Base-by-base conservation (phyloP, 2,329 filamentous ascomycete genomes). In the Gaeumannomyces sp. region DNA sequence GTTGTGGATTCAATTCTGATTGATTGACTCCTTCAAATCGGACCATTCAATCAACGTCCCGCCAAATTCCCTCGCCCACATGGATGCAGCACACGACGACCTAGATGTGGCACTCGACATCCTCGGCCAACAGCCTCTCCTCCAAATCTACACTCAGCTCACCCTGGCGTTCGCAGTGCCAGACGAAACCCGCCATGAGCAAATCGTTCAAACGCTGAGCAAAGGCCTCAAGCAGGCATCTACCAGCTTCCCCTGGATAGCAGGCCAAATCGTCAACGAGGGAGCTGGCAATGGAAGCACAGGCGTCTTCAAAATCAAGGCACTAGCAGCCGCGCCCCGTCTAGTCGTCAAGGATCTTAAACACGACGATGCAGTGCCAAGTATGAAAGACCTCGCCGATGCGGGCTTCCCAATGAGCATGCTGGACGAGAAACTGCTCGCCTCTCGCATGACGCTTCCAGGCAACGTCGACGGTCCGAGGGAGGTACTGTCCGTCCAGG, bases 61-160 rank as follows among this genome's bases (percentile, higher is more conserved):
- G 38, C 22, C 45, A 11, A 14, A 53, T 14, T n/a, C 45, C 38
- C 19, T 22, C 45, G n/a, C 6, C n/a, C 19, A 5, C 6, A 53
- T 53, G 45, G 22, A 53, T 11, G 45, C 45, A 53, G 45, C 45
- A 25, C 45, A 0, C 56, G 25, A 63, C 25, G 25, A 59, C 25
- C n/a, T 53, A 10, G 67, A 74, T 25, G 63, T 73, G 5, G 66
- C 71, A 33, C 71, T 82, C 2, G 80, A 82, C 59, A 69, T 77
- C 56, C 66, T 82, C 6, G 80, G 79, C 16, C 76, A 81, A 62
- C 72, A 76, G 63, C 74, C 78, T 10, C 67, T 72, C 7, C 73
- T 81, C 45, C 70, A 71, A 14, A 75, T 83, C 14, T 83, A 83
- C 67, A 84, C 80, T 0, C 80, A 79, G 62, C 72, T 83, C 56